A percentile compares a stretch with the other conserved stretches of the same genome.
These are phyloP conservation scores for Sordaria brevicollis DNA, from an alignment of 495 filamentous ascomycete species.

Conservation along the genomic window DNA sequence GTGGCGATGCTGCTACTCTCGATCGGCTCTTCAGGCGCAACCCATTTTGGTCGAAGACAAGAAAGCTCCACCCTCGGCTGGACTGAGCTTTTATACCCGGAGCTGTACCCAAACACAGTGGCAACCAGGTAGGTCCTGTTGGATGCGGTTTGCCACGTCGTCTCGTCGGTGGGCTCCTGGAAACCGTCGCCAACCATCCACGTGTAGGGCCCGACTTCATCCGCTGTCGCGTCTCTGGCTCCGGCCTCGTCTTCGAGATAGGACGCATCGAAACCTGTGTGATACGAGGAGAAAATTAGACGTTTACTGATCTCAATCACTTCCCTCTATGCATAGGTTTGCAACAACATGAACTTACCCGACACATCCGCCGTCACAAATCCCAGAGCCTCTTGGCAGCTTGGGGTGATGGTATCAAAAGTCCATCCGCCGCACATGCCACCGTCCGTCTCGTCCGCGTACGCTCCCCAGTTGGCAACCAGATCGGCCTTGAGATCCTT, in stretches of 20 bases:
- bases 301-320: rapidly evolving
- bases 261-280: neutral
- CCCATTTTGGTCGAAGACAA: neutral
- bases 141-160: neutral
- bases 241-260: neutral
- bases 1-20: no score
- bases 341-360: neutral
- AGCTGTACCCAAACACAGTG: neutral
- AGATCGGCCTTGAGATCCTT: neutral
- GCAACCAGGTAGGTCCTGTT: neutral
- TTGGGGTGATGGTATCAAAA: neutral
- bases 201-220: neutral
- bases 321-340: neutral
- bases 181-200: neutral
- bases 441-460: neutral
- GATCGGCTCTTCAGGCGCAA: neutral
- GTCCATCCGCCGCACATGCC: neutral
- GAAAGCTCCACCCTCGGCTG: neutral
- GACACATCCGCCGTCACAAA: neutral
- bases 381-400: neutral
- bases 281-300: neutral
- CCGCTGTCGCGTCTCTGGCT: neutral
- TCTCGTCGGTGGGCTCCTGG: neutral
- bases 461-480: neutral
- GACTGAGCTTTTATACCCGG: neutral